Evolutionary conservation across 164 flowering plant species (phyloP), one percentile per base, ranked within the genome.

Genomic region (Aristolochia contorta): DNA sequence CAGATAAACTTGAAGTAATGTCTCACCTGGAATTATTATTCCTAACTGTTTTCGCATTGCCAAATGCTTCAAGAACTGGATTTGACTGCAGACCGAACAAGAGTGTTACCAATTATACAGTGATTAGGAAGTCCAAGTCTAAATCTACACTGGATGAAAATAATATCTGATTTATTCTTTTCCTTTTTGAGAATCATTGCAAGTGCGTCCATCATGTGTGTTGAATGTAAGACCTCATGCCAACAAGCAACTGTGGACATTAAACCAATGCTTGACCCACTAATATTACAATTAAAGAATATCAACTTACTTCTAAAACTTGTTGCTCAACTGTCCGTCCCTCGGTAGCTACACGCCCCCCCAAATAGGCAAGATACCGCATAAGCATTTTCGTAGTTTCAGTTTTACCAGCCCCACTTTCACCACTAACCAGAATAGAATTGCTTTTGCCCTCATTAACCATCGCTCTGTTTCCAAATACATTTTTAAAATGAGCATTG

Each of bases 11-110:
- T 30, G 12, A 47, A 59, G 43, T 32, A 54, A 54, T 65, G 57
- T 48, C 79, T 78, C 69, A 85, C 92, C 96, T 89, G 61, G 92
- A 89, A 71, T 89, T 89, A 76, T 86, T 86, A 64, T 89, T 89
- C 64, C 81, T 75, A 58, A 80, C 85, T 50, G 92, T 86, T 78
- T 86, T 89, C 54, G 96, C 96, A 61, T 89, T 89, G 65, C 96
- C 96, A 77, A 89, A 89, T 58, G 96, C 96, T 79, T 89, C 96
- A 61, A 89, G 90, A 71, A 89, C 92, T 66, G 93, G 90, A 79
- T 89, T 86, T 64, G 96, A 88, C 96, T 88, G 82, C 80, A 79
- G 32, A 47, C 5, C 65, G 16, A 65, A 22, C 58, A 71, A 50
- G 68, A 47, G 60, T 67, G n/a, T 56, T 24, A 61, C 51, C 33